phyloP scores from a whole-genome alignment of 441 rosid genomes.

The Syzygium syzygioides region DNA sequence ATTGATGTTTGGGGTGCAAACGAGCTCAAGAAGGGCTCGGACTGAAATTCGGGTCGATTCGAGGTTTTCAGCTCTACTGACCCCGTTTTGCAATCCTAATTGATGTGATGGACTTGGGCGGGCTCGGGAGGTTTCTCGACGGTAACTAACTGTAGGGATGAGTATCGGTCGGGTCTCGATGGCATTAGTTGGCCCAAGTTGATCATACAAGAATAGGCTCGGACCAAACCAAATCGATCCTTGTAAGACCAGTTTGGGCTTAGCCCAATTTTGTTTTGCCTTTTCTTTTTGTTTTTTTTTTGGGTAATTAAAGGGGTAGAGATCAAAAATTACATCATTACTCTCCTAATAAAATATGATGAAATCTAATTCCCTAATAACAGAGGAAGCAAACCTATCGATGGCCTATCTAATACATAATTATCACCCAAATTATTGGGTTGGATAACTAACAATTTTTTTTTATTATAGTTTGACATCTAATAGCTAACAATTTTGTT shows the following conservation, averaged over 20 bases:
- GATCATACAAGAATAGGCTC: accelerated
- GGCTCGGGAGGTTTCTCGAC: no score
- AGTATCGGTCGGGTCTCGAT: neutral
- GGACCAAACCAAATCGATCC: neutral
- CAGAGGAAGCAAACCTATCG: no score
- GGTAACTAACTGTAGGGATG: no score
- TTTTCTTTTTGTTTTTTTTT: neutral
- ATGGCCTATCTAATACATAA: no score
- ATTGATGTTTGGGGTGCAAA: neutral
- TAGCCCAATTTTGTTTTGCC: neutral
- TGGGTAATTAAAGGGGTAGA: no score
- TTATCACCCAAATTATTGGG: no score
- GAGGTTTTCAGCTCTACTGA: accelerated
- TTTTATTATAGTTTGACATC: no score
- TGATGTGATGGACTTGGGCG: accelerated
- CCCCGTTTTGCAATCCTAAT: neutral
- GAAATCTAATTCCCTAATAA: no score
- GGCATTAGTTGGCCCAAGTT: neutral
- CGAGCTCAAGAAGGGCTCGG: accelerated
- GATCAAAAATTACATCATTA: no score
- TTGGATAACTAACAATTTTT: no score
- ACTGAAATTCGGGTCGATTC: neutral
- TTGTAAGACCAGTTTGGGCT: neutral
- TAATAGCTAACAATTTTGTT: neutral
- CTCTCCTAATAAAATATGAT: no score